A percentile compares a stretch with the other conserved stretches of the same genome.
phyloP scores from a whole-genome alignment of 106 monocot species.

The Dioscorea alata region DNA sequence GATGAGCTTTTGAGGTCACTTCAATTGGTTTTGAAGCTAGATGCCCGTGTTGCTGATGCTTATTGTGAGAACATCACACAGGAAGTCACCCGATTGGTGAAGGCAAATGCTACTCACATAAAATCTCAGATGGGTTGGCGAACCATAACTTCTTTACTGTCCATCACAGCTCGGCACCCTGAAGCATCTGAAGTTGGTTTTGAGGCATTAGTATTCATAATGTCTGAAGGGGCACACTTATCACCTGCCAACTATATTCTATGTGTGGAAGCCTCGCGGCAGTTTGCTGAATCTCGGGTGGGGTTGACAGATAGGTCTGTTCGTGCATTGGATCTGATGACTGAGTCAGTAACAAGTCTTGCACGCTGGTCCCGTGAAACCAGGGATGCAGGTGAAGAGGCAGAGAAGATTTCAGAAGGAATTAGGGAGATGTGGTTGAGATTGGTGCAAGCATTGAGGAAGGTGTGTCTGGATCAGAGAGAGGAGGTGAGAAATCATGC shows the following conservation, averaged over 20 bases:
- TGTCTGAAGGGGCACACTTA: conserved; percentile 65
- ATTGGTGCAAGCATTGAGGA: conserved; percentile 47
- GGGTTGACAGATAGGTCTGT: conserved; percentile 43
- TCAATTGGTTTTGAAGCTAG: conserved; percentile 71
- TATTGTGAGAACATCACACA: conserved; percentile 78
- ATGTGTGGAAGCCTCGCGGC: conserved; percentile 51
- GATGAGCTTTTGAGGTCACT: conserved; percentile 69
- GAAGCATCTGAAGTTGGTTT: conserved; percentile 73
- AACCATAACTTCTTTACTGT: conserved; percentile 55
- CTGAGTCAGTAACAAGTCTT: conserved; percentile 37
- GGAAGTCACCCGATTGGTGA: conserved; percentile 62
- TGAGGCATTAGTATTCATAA: conserved; percentile 61
- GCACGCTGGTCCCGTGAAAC: conserved; percentile 50
- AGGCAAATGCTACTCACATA: conserved; percentile 67
- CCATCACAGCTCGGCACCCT: conserved; percentile 66
- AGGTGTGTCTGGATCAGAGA: conserved; percentile 46
- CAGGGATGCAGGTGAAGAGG: conserved; percentile 39
- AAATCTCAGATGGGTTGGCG: conserved; percentile 69
- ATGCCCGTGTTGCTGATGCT: conserved; percentile 79
- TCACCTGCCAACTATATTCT: conserved; percentile 55
- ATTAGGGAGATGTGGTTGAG: conserved; percentile 75
- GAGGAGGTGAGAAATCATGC: conserved; percentile 81
- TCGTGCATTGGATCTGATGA: conserved; percentile 52
- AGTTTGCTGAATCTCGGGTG: conserved; percentile 72
- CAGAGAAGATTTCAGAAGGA: conserved; percentile 45